A percentile compares a stretch with the other conserved stretches of the same genome.
phyloP scores from a whole-genome alignment of 1,284 basidiomycete species.

The Sutorius eximius region DNA sequence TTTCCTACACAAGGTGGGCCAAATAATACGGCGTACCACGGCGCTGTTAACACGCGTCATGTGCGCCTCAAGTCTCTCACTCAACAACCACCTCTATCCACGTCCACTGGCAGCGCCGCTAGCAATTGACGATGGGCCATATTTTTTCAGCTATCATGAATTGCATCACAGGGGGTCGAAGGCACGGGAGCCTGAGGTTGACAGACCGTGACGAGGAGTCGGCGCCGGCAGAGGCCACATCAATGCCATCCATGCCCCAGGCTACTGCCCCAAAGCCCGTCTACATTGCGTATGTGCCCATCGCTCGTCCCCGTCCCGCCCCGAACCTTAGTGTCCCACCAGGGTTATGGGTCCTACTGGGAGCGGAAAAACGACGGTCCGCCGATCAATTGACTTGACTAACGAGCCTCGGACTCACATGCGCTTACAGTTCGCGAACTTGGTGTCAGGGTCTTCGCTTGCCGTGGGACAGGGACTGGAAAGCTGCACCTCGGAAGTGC shows the following conservation, averaged over 20 bases:
- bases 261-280: slow-evolving; percentile 18
- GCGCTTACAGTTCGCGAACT: slow-evolving; percentile 35
- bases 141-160: slow-evolving; percentile 3
- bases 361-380: slow-evolving; percentile 36
- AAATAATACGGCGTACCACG: neutral
- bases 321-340: slow-evolving; percentile 12
- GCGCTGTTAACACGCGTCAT: slow-evolving; percentile 10
- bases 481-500: slow-evolving; percentile 38
- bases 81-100: slow-evolving; percentile 1
- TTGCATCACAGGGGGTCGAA: slow-evolving; percentile 2
- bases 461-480: slow-evolving; percentile 34
- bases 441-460: slow-evolving; percentile 33
- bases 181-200: slow-evolving; percentile 15
- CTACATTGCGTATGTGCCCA: slow-evolving; percentile 32
- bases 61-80: neutral
- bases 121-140: slow-evolving; percentile 18
- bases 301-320: neutral
- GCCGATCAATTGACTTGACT: slow-evolving; percentile 4
- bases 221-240: neutral
- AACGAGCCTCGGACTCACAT: neutral
- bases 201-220: slow-evolving; percentile 20
- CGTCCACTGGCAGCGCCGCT: slow-evolving; percentile 10
- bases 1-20: slow-evolving; percentile 2
- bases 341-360: slow-evolving; percentile 35
- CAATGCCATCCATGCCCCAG: neutral